Evolutionary conservation across 2,329 filamentous ascomycete species (phyloP), one percentile per base, ranked within the genome.

Genomic region (Cladosporium austrohemisphaericum): DNA sequence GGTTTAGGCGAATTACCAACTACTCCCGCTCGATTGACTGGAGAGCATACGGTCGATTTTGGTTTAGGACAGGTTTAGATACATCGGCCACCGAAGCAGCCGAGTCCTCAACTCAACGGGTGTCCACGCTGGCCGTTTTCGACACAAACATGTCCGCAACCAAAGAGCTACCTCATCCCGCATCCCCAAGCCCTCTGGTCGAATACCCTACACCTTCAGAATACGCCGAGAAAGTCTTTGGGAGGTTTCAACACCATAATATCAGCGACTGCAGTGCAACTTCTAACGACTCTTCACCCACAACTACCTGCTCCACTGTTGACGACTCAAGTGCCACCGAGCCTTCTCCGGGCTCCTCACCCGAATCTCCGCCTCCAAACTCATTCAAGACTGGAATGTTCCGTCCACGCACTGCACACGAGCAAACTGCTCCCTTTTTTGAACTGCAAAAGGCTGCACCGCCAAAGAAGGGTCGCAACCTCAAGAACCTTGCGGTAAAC

Each of bases 201-300:
- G 25, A 48, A 33, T 51, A 44, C 28, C 44, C 55, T 16, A 16
- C 41, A 25, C 51, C 55, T 18, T 48, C 53, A 22, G 56, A 58
- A 8, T 61, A 60, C 48, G 32, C 50, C 18, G 60, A 62, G 19
- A 57, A 59, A 19, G 44, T 56, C 11, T 59, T 60, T 36, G 55
- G 55, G 20, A 60, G 56, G 49, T 64, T 60, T 41, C 86, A 89
- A 69, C 82, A 84, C 62, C 85, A 88, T 65, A 78, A 83, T 65
- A 80, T 88, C 64, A 89, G 85, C 71, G 85, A 81, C n/a, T 91
- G 85, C 6, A 88, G 86, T 2, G 84, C 86, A 55, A 78, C 78
- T 48, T 97, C 93, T 1, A 88, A 88, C 33, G 91, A 95, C 63
- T 95, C 92, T 18, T 97, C 92, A 7, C 93, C 93, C 1, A 97